A percentile compares a stretch with the other conserved stretches of the same genome.
Evolutionary conservation across 2,329 filamentous ascomycete species (phyloP).

Genomic region (Fusarium stilboides): DNA sequence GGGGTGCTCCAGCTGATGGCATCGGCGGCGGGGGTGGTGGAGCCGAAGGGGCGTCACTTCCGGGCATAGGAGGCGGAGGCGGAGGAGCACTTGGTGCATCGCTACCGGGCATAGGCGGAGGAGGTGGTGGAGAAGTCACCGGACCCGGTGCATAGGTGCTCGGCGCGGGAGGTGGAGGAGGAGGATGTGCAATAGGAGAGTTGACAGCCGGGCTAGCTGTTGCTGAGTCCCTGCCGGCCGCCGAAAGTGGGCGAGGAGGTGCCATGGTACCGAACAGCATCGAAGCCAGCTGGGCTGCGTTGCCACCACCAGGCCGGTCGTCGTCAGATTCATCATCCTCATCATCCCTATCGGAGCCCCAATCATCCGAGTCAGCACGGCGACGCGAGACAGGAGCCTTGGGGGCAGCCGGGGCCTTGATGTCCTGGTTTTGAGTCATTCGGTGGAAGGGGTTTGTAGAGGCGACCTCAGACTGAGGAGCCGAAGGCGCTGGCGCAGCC

Average conservation of each 20-base stretch:
- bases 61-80: constrained; percentile 57
- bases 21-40: constrained; percentile 62
- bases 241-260: constrained; percentile 88
- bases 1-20: too few species aligned
- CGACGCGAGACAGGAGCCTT: constrained; percentile 68
- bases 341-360: constrained; percentile 81
- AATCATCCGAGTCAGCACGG: constrained; percentile 76
- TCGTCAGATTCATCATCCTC: constrained; percentile 72
- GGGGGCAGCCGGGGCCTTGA: constrained; percentile 64
- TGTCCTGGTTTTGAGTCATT: constrained; percentile 79
- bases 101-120: constrained; percentile 50
- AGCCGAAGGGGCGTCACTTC: constrained; percentile 55
- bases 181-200: constrained; percentile 59
- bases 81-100: constrained; percentile 51
- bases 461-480: constrained; percentile 5
- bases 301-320: constrained; percentile 83
- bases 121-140: constrained; percentile 49
- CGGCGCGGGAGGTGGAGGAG: constrained; percentile 55
- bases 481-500: constrained; percentile 56
- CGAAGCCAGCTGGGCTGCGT: constrained; percentile 91
- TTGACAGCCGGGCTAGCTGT: constrained; percentile 58
- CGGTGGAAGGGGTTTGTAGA: constrained; percentile 96
- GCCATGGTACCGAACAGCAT: constrained; percentile 98
- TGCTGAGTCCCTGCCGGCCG: constrained; percentile 78
- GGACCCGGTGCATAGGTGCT: constrained; percentile 51